These are phyloP conservation scores for Russula brevipes DNA, from an alignment of 768 basidiomycete genomes.

Conservation along the genomic window DNA sequence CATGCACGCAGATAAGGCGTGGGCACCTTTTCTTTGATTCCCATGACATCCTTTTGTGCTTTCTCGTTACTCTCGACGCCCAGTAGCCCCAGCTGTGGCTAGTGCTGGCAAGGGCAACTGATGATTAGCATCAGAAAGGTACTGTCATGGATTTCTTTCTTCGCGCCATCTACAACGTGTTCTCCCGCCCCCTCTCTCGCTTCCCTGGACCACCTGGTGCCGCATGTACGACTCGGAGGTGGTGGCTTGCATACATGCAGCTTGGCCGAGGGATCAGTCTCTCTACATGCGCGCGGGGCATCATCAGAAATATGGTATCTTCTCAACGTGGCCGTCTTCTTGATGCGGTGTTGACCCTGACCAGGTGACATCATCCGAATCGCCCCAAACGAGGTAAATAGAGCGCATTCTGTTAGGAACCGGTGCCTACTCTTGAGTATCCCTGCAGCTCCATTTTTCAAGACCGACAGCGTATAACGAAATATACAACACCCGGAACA, in stretches of 20 bases:
- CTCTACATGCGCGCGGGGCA: slow-evolving; percentile 4
- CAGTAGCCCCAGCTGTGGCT: too few relatives aligned
- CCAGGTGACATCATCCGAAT: slow-evolving; percentile 19
- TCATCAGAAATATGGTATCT: slow-evolving; percentile 12
- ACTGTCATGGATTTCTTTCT: neutral
- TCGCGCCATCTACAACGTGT: slow-evolving; percentile 5
- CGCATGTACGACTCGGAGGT: slow-evolving; percentile 16
- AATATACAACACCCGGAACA: slow-evolving; percentile 21
- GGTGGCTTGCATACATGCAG: slow-evolving; percentile 21
- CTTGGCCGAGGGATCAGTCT: slow-evolving; percentile 8
- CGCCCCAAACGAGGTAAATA: slow-evolving; percentile 12
- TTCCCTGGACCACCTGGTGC: slow-evolving; percentile 18
- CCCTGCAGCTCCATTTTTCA: slow-evolving; percentile 12
- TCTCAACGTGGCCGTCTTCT: too few relatives aligned
- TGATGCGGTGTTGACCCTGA: neutral
- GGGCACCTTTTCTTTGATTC: too few relatives aligned
- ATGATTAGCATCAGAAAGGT: too few relatives aligned
- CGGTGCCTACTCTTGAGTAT: neutral
- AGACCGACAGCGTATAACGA: slow-evolving; percentile 10
- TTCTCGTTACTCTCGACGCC: too few relatives aligned
- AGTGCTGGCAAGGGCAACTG: too few relatives aligned
- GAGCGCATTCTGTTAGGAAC: neutral
- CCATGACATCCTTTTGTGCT: too few relatives aligned
- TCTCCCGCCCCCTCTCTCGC: slow-evolving; percentile 12
- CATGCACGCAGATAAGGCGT: too few relatives aligned